phyloP scores from a whole-genome alignment of 345 rosid species.

The Hypericum perforatum region DNA sequence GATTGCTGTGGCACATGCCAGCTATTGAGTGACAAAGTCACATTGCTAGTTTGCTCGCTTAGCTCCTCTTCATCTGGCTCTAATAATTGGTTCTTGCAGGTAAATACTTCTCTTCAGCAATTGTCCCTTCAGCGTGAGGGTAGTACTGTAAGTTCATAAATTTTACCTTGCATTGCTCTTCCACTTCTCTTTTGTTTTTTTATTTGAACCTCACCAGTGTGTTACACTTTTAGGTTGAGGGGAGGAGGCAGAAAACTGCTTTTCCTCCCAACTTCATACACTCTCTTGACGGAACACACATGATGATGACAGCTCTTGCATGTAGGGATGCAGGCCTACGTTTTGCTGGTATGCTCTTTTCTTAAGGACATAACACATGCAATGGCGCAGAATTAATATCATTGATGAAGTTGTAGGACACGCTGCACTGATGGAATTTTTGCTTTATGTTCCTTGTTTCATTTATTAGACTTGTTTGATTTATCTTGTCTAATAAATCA shows the following conservation, averaged over 20 bases:
- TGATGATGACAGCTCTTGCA: constrained; percentile 99
- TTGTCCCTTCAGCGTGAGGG: constrained; percentile 85
- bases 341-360: constrained; percentile 67
- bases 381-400: constrained; percentile 1
- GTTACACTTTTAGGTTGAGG: constrained; percentile 50
- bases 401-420: not conserved
- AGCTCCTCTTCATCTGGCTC: constrained; percentile 2
- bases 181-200: constrained; percentile 2
- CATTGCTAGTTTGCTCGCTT: not conserved
- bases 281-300: constrained; percentile 93
- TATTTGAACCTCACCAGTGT: not conserved
- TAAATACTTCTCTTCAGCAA: constrained; percentile 85
- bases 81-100: constrained; percentile 40
- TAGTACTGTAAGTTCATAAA: constrained; percentile 43
- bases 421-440: not conserved
- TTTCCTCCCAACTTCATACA: constrained; percentile 97
- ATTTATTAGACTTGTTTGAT: too few relatives aligned
- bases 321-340: constrained; percentile 76
- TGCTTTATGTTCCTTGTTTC: too few relatives aligned
- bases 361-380: not conserved
- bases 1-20: not conserved
- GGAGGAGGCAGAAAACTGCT: constrained; percentile 87
- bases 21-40: not conserved
- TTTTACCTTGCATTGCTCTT: constrained; percentile 5
- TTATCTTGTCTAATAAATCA: too few relatives aligned